These are phyloP conservation scores for Colletotrichum sp. DNA, from an alignment of 2,329 filamentous ascomycete species.

Conservation along the genomic window DNA sequence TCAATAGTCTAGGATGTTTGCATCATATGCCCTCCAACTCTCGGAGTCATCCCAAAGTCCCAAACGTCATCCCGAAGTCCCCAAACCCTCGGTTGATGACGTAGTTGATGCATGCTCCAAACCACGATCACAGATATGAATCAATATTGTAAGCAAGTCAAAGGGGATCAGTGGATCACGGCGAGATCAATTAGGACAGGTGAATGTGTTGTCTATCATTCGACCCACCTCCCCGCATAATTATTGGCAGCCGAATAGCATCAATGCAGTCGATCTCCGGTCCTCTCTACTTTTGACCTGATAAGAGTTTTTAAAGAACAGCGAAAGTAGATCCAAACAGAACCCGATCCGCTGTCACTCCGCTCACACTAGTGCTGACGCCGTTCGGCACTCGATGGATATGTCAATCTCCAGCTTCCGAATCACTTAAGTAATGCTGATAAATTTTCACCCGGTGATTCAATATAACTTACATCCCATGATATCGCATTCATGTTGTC, in stretches of 20 bases:
- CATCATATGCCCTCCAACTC: not conserved
- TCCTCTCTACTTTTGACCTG: not conserved
- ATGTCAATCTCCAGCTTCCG: not conserved
- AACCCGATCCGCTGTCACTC: not conserved
- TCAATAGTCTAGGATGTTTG: not conserved
- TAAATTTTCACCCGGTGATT: not conserved
- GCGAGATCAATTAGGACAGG: not conserved
- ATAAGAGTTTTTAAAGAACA: fast-evolving
- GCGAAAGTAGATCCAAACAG: not conserved
- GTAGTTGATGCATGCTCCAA: not conserved
- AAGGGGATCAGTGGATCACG: not conserved
- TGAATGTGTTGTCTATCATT: not conserved
- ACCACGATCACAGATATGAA: not conserved
- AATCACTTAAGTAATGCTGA: not conserved
- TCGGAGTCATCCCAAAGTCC: not conserved
- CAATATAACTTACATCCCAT: not conserved
- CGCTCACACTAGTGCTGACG: not conserved
- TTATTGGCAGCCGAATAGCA: not conserved
- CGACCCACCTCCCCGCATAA: not conserved
- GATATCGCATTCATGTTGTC: not conserved
- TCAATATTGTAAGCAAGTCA: not conserved
- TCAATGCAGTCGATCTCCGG: not conserved
- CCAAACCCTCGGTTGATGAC: not conserved
- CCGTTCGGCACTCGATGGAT: not conserved
- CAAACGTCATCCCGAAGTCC: not conserved